Conservation (phyloP, 495 filamentous ascomycete genomes). For the Daldinia caldariorum region DNA sequence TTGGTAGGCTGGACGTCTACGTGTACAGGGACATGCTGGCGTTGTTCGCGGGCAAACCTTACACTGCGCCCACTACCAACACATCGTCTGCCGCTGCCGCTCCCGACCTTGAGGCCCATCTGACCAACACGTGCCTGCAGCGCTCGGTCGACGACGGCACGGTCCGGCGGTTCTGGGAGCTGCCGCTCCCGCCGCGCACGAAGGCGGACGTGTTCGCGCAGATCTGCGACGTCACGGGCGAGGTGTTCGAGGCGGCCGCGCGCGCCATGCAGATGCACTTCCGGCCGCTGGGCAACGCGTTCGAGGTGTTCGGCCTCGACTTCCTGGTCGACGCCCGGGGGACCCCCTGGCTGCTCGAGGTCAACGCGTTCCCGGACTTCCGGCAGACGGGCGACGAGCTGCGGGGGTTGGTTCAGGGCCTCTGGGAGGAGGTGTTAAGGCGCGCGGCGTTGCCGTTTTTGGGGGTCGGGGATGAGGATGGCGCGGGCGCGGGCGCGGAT, state of each 20-base stretch:
- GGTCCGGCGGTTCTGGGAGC: slow-evolving; percentile 76
- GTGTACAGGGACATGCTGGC: slow-evolving; percentile 92
- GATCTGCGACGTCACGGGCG: slow-evolving; percentile 75
- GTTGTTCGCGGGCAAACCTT: slow-evolving; percentile 81
- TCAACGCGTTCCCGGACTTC: slow-evolving; percentile 98
- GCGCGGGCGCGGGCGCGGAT: slow-evolving; percentile 6
- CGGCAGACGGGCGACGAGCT: slow-evolving; percentile 83
- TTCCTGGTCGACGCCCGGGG: slow-evolving; percentile 79
- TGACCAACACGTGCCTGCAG: slow-evolving; percentile 97
- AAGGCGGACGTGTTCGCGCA: slow-evolving; percentile 73
- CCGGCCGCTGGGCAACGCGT: slow-evolving; percentile 84
- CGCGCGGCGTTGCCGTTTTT: slow-evolving; percentile 62
- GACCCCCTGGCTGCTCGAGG: slow-evolving; percentile 79
- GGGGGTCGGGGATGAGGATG: slow-evolving; percentile 21
- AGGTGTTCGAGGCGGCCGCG: slow-evolving; percentile 86
- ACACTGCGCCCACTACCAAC: slow-evolving; percentile 56
- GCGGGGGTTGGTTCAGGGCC: slow-evolving; percentile 72
- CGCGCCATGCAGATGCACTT: slow-evolving; percentile 87
- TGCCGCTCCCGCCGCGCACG: slow-evolving; percentile 52
- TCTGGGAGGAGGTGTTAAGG: slow-evolving; percentile 78
- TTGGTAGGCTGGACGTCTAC: slow-evolving; percentile 80
- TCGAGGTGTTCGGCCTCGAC: slow-evolving; percentile 92
- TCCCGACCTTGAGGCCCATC: slow-evolving; percentile 72
- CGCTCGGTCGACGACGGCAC: slow-evolving; percentile 51
- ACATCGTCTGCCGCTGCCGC: slow-evolving; percentile 38